Evolutionary conservation across 148 eudicot genomes (phyloP).

Genomic region (Cornus suecica): DNA sequence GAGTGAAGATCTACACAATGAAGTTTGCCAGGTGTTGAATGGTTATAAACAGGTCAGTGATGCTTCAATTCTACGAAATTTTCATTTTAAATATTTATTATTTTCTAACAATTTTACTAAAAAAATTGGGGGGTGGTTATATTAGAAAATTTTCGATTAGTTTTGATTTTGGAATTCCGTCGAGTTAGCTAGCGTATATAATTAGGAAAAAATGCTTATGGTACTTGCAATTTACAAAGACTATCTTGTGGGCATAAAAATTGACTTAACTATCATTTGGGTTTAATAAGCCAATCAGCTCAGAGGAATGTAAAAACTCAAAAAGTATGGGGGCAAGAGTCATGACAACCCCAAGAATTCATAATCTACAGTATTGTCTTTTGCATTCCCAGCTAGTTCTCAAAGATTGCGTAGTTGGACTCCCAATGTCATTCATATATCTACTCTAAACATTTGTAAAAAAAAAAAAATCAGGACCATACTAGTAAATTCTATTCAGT

Average conservation of each 20-base stretch:
- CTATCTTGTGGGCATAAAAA: no score
- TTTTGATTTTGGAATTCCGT: no score
- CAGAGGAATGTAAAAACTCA: no score
- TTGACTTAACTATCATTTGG: no score
- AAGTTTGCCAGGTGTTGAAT: constrained; percentile 83
- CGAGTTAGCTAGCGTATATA: not conserved
- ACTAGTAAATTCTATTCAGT: not conserved
- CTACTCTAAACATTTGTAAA: not conserved
- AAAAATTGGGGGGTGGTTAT: not conserved
- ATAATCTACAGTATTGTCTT: not conserved
- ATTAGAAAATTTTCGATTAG: no score
- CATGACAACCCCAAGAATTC: no score
- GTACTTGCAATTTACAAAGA: no score
- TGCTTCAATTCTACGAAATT: not conserved
- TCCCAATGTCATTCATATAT: not conserved
- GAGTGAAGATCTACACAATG: constrained; percentile 81
- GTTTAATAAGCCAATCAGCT: no score
- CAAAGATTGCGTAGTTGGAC: not conserved
- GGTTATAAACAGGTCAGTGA: constrained; percentile 90
- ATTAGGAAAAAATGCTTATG: no score
- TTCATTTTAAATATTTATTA: not conserved
- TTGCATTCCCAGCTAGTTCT: not conserved
- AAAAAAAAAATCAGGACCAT: not conserved
- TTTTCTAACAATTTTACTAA: no score
- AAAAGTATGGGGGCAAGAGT: no score